These are phyloP conservation scores for Agapanthus africanus DNA, from an alignment of 106 monocot genomes.

Conservation along the genomic window DNA sequence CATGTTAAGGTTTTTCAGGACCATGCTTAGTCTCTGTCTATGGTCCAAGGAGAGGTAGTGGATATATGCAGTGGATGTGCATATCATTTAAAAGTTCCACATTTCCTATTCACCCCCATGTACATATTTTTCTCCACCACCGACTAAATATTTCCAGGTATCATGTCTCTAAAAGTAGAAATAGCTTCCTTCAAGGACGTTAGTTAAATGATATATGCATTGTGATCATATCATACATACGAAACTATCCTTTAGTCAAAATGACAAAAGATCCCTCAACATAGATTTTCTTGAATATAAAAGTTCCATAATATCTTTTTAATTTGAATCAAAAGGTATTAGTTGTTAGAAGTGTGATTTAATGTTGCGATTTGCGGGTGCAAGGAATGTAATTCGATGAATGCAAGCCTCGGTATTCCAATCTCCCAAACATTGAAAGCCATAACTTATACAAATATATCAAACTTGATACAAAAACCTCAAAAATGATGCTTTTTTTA, in stretches of 20 bases:
- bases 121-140: too few relatives aligned
- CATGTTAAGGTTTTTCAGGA: background rate
- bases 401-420: background rate
- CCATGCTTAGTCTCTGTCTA: too few relatives aligned
- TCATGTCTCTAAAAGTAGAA: background rate
- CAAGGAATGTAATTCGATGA: background rate
- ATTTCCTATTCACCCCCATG: too few relatives aligned
- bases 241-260: background rate
- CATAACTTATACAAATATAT: background rate
- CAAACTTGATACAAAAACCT: background rate
- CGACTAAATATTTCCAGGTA: too few relatives aligned
- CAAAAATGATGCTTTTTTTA: conserved; percentile 14
- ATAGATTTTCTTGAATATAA: too few relatives aligned
- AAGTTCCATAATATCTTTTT: background rate
- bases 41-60: too few relatives aligned
- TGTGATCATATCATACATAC: background rate
- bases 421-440: too few relatives aligned
- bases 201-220: background rate
- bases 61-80: too few relatives aligned
- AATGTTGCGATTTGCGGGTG: background rate
- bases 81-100: too few relatives aligned
- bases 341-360: too few relatives aligned
- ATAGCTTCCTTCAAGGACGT: background rate
- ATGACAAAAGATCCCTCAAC: background rate
- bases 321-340: too few relatives aligned